Base-by-base conservation (phyloP, 1,284 basidiomycete species). In the Cerrena zonata region DNA sequence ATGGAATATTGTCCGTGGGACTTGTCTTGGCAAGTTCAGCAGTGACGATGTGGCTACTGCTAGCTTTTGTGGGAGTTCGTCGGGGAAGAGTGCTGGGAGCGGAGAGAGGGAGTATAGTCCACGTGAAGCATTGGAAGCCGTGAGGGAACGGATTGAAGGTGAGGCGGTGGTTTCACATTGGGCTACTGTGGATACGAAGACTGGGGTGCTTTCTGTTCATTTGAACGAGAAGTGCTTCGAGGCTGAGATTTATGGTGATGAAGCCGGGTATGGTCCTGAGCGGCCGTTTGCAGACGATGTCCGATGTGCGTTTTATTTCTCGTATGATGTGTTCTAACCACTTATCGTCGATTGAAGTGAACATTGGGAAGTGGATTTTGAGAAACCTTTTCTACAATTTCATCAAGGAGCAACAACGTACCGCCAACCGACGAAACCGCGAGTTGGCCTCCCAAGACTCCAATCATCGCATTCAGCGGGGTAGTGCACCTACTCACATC, bases 241-340 rank as follows among this genome's bases (percentile, higher is more conserved):
- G 54, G 91, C 91, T 10, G 96, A 99, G 69, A 84, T 95, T 2
- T 98, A 96, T 64, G 84, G 89, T 2, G 94, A 98, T 65, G 95
- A 99, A 68, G 82, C 84, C 49, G 89, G 83, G 22, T 83, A 81
- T 65, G 72, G 66, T 5, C 69, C 72, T 25, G 78, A 84, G 49
- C 73, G 74, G 22, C 70, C 74, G 45, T 78, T 82, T 56, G 80
- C 75, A 44, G 91, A 94, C 45, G 94, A 98, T 62, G 76, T 84
- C 12, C 79, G 90, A 67, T 64, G 91, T 94, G 58, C 64, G 88
- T 81, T 2, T 50, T 30, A 41, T 53, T 37, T 42, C 58, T 36
- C 45, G 39, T 7, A 18, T 13, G 26, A n/a, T 25, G 18, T 26
- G 10, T 15, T 23, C 19, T 12, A 3, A 67, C 22, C 63, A 23